These are phyloP conservation scores for Phlyctochytrium planicorne DNA, from an alignment of 192 early-diverging fungal genomes.

Conservation along the genomic window DNA sequence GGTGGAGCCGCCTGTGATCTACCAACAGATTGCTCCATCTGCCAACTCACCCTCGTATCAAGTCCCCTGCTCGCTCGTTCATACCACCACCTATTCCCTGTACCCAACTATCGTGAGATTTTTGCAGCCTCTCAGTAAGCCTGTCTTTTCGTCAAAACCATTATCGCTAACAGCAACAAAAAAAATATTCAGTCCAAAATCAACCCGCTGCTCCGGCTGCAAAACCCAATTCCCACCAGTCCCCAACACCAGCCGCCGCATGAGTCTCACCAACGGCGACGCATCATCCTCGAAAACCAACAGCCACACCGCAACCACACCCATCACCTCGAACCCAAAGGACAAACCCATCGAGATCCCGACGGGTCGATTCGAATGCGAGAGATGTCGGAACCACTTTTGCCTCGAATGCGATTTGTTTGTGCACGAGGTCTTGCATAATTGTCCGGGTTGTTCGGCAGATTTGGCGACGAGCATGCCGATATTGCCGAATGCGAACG, in stretches of 20 bases:
- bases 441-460: slow-evolving; percentile 62
- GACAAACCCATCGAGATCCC: slow-evolving; percentile 16
- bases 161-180: not conserved
- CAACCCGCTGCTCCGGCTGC: slow-evolving; percentile 25
- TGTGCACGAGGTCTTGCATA: slow-evolving; percentile 89
- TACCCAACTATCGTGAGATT: slow-evolving; percentile 77
- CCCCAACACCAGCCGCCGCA: slow-evolving; percentile 9
- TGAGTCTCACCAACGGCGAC: slow-evolving; percentile 17
- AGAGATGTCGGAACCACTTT: slow-evolving; percentile 72
- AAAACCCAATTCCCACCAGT: slow-evolving; percentile 20
- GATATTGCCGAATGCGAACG: not conserved
- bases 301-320: slow-evolving; percentile 1
- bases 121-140: slow-evolving; percentile 32
- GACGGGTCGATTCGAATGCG: slow-evolving; percentile 68
- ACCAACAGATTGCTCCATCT: slow-evolving; percentile 91
- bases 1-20: slow-evolving; percentile 78
- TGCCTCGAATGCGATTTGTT: slow-evolving; percentile 93
- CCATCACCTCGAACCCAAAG: not conserved
- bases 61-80: slow-evolving; percentile 87
- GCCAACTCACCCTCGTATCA: slow-evolving; percentile 82
- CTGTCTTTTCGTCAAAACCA: too few species aligned
- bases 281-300: not conserved
- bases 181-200: not conserved
- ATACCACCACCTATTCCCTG: slow-evolving; percentile 94
- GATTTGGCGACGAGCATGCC: not conserved